These are phyloP conservation scores for Gardenia jasminoides DNA, from an alignment of 257 asterid genomes.

Conservation along the genomic window DNA sequence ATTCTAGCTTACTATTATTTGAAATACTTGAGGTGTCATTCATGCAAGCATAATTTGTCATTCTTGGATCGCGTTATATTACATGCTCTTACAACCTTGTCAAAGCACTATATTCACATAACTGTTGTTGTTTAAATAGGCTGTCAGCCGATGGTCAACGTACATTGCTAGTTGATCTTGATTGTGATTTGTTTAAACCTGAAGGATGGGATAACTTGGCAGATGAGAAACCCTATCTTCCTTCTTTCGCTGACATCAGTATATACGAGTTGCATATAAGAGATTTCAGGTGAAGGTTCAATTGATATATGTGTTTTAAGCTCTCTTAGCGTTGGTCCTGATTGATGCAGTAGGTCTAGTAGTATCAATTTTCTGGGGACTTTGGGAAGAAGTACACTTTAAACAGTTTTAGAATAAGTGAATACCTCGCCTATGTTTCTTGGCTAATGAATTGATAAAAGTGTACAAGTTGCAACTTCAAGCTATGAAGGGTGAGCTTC, in stretches of 20 bases:
- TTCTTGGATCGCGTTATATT: neutral
- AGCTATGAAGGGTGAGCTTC: neutral
- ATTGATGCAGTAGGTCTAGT: neutral
- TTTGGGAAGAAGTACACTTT: neutral
- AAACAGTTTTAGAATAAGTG: slow-evolving; percentile 8
- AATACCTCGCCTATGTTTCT: neutral
- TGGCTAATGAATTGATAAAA: neutral
- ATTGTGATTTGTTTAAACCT: slow-evolving; percentile 75
- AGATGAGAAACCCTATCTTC: slow-evolving; percentile 66
- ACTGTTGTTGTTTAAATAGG: slow-evolving; percentile 41
- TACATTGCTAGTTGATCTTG: slow-evolving; percentile 67
- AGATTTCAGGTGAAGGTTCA: slow-evolving; percentile 77
- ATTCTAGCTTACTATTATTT: slow-evolving; percentile 11
- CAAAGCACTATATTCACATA: slow-evolving; percentile 10
- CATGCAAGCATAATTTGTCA: neutral
- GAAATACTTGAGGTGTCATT: neutral
- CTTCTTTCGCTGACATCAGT: slow-evolving; percentile 78
- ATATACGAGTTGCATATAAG: slow-evolving; percentile 91
- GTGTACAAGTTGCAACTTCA: neutral
- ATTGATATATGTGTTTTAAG: slow-evolving; percentile 1
- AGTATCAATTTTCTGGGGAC: slow-evolving; percentile 7
- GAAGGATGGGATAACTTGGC: slow-evolving; percentile 78
- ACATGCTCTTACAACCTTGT: slow-evolving; percentile 2
- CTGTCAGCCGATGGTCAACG: slow-evolving; percentile 78
- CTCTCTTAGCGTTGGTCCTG: neutral